Evolutionary conservation across 768 basidiomycete genomes (phyloP).

Genomic region (Fibroporia radiculosa): DNA sequence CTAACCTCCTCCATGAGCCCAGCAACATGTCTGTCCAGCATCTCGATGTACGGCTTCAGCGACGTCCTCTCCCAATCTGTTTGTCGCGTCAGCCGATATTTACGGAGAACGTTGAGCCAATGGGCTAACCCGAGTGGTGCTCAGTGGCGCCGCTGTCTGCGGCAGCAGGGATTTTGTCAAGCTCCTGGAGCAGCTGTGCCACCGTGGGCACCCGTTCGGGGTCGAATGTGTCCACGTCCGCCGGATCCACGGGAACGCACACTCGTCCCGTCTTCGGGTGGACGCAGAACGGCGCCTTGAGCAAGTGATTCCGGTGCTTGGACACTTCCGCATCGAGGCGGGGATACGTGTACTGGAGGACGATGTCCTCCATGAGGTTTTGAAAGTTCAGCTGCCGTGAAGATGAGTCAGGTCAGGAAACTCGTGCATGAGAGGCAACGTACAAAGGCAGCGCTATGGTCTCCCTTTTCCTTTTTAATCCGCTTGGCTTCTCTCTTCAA

Average conservation of each 20-base stretch:
- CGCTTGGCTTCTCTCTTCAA: constrained; percentile 35
- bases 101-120: constrained; percentile 2
- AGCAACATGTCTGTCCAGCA: constrained; percentile 70
- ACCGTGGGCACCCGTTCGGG: constrained; percentile 85
- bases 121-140: constrained; percentile 40
- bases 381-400: constrained; percentile 25
- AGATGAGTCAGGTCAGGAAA: not conserved
- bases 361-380: constrained; percentile 73
- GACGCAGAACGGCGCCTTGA: constrained; percentile 95
- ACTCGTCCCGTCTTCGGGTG: constrained; percentile 95
- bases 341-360: constrained; percentile 93
- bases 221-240: constrained; percentile 69
- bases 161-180: constrained; percentile 37
- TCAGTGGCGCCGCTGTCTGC: constrained; percentile 26
- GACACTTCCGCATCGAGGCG: constrained; percentile 96
- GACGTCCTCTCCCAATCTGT: constrained; percentile 84
- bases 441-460: constrained; percentile 28
- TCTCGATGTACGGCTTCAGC: constrained; percentile 81
- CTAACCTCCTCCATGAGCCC: constrained; percentile 51
- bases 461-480: constrained; percentile 20
- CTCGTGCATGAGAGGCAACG: constrained; percentile 15
- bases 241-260: constrained; percentile 87
- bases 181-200: constrained; percentile 69
- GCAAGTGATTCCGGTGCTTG: constrained; percentile 93
- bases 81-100: constrained; percentile 1